Conservation (phyloP, 371 early-diverging fungal genomes). For the Chytridiales sp. region DNA sequence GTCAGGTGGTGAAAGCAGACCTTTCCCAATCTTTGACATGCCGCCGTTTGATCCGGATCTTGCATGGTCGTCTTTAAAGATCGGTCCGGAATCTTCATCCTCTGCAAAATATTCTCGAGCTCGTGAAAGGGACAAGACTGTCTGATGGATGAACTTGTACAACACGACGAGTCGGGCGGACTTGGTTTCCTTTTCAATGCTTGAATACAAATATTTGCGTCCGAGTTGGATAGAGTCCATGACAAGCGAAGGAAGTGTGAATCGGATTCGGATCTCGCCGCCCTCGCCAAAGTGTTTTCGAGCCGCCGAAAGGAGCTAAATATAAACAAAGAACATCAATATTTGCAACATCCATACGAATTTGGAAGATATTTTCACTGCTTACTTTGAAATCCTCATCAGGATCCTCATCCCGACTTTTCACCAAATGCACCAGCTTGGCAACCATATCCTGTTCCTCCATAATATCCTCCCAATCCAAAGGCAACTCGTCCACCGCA, state of each 20-base stretch:
- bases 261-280: conserved; percentile 74
- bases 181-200: conserved; percentile 19
- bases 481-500: conserved; percentile 11
- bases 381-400: conserved; percentile 66
- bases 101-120: conserved; percentile 34
- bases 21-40: conserved; percentile 24
- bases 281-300: conserved; percentile 80
- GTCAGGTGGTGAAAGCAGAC: conserved; percentile 54
- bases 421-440: conserved; percentile 78
- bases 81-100: neutral
- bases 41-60: neutral
- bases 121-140: conserved; percentile 59
- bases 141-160: conserved; percentile 75
- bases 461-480: conserved; percentile 69
- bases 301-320: conserved; percentile 70
- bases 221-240: conserved; percentile 72
- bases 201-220: conserved; percentile 35
- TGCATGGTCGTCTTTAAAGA: conserved; percentile 52
- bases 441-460: conserved; percentile 85
- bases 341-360: neutral
- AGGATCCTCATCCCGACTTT: conserved; percentile 63
- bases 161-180: conserved; percentile 59
- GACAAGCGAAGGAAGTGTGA: conserved; percentile 83
- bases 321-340: conserved; percentile 4
- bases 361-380: neutral